phyloP scores from a whole-genome alignment of 1,284 basidiomycete species.

The Tilletia walkeri region DNA sequence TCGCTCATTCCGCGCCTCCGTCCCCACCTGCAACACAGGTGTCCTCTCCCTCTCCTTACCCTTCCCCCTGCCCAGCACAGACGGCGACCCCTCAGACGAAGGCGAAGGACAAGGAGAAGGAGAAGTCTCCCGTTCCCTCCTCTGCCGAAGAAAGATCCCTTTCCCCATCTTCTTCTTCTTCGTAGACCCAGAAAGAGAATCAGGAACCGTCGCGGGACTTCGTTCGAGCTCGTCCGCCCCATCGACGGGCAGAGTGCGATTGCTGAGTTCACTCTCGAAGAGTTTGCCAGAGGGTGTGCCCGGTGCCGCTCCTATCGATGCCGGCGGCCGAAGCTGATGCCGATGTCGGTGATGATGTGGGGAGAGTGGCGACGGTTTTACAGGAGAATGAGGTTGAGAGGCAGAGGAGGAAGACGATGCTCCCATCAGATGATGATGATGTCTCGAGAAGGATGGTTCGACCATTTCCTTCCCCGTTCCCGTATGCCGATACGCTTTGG shows the following conservation, averaged over 20 bases:
- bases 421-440: too few relatives aligned
- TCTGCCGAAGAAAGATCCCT: neutral
- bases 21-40: neutral
- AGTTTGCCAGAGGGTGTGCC: neutral
- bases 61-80: neutral
- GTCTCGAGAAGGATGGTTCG: too few relatives aligned
- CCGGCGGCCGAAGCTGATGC: neutral
- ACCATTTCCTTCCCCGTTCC: too few relatives aligned
- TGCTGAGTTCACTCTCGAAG: conserved; percentile 2
- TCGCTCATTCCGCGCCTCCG: conserved; percentile 3
- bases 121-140: neutral
- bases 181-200: neutral
- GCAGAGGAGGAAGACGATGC: neutral
- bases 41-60: neutral
- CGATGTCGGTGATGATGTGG: conserved; percentile 4
- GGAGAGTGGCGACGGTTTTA: conserved; percentile 12
- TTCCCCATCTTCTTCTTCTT: too few relatives aligned
- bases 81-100: neutral
- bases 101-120: conserved; percentile 1
- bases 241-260: neutral
- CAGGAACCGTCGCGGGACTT: neutral
- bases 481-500: neutral
- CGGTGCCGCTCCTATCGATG: neutral
- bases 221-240: conserved; percentile 6
- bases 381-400: neutral